Percentiles rank a stretch among this genome's conserved stretches.
Conservation (phyloP, 108 stramenopile genomes). For the Fragilaria radians region DNA sequence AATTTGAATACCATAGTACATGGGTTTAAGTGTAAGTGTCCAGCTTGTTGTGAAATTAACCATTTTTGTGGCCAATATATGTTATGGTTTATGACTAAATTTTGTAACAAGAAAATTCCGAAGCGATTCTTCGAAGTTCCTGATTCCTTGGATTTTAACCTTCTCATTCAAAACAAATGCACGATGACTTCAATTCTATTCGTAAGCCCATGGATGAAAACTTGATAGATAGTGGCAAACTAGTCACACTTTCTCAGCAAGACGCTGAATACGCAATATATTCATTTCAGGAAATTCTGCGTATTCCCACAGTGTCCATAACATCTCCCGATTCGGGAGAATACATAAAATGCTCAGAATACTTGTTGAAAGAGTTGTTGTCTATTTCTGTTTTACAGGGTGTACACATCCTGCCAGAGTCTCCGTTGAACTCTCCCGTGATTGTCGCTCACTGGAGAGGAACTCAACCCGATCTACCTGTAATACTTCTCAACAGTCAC, state of each 20-base stretch:
- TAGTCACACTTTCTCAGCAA: background rate
- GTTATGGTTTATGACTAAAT: too few relatives aligned
- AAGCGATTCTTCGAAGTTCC: background rate
- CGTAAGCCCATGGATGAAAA: too few relatives aligned
- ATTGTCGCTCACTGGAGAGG: constrained; percentile 87
- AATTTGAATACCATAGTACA: too few relatives aligned
- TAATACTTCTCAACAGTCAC: constrained; percentile 88
- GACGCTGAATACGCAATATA: constrained; percentile 47
- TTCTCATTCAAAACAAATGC: too few relatives aligned
- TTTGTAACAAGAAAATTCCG: too few relatives aligned
- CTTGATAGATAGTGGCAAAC: background rate
- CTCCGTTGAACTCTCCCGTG: constrained; percentile 73
- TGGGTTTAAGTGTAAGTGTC: too few relatives aligned
- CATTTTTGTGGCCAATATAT: too few relatives aligned
- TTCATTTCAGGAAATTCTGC: constrained; percentile 56
- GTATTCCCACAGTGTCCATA: constrained; percentile 70
- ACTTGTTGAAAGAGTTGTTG: constrained; percentile 37
- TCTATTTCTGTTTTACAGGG: constrained; percentile 19
- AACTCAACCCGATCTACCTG: constrained; percentile 55
- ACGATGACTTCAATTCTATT: too few relatives aligned
- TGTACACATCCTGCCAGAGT: constrained; percentile 38
- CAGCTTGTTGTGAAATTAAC: too few relatives aligned
- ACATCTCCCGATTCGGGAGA: constrained; percentile 67
- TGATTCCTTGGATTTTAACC: too few relatives aligned
- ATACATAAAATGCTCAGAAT: constrained; percentile 68